Base-by-base conservation (phyloP, 78 protist species). In the Salpingoeca rosetta region DNA sequence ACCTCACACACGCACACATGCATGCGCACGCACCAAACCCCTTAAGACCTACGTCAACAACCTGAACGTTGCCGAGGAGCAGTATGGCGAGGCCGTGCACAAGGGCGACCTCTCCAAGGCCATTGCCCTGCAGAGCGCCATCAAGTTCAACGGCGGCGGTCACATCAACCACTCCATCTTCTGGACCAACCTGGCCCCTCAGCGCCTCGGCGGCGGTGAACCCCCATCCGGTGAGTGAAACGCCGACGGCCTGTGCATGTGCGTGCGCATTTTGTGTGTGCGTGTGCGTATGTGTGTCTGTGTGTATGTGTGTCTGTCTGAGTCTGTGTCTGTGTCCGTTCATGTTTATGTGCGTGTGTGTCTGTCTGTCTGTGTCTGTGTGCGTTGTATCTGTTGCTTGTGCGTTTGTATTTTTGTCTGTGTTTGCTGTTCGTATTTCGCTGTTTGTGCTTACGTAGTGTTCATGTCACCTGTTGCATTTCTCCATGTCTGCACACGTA, bases 131-230 rank as follows among this genome's bases (percentile, higher is more conserved):
- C 95, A 93, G 81, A 81, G 87, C 28, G 95, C 95, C 81, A 43
- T 94, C 87, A 89, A 90, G 86, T 95, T 95, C 93, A 93, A 94
- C 87, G 96, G 96, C 42, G 98, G 98, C 56, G 98, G 98, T 35
- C 98, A 95, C 89, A 88, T 95, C 86, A 95, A 95, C 88, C 98
- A 95, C 92, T 75, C 92, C 45, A 95, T 95, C 88, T 94, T 94
- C 91, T 95, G 98, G 98, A 87, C 86, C 39, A 94, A 94, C 85
- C 88, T 95, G 65, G 92, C 96, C 72, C 94, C 97, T 74, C 84
- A 82, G 76, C 79, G 73, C 37, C 76, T 74, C 56, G 90, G 90
- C 28, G 96, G 96, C 45, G 93, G 93, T 85, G 92, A 84, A 74
- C 51, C 91, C 7, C 91, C 89, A 82, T 26, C 51, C 36, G 93